Evolutionary conservation across 768 basidiomycete genomes (phyloP).

Genomic region (Kwoniella shandongensis): DNA sequence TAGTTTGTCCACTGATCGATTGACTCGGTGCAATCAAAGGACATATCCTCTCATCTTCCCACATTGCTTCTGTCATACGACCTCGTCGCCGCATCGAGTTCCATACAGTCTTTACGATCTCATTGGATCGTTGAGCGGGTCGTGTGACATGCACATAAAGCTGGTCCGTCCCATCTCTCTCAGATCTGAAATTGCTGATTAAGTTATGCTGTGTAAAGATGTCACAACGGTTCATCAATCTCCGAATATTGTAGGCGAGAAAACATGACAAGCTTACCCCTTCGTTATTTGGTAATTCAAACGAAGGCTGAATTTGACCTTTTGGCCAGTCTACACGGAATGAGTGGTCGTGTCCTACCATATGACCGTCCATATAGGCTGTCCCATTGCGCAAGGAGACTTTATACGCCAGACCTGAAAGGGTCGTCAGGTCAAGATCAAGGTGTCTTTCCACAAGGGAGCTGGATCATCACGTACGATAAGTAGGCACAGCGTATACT

Average conservation of each 20-base stretch:
- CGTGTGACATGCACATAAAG: too few species aligned
- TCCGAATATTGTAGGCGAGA: too few species aligned
- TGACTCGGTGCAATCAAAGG: constrained; percentile 2
- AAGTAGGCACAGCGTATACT: constrained; percentile 14
- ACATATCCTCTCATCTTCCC: constrained; percentile 19
- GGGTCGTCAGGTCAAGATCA: background rate
- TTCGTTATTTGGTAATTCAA: too few species aligned
- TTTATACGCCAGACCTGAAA: constrained; percentile 14
- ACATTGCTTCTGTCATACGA: constrained; percentile 11
- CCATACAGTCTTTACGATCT: background rate
- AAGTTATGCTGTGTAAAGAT: too few species aligned
- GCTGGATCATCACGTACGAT: constrained; percentile 11
- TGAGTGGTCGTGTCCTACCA: too few species aligned
- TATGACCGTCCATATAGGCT: background rate
- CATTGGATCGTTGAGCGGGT: too few species aligned
- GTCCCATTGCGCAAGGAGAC: background rate
- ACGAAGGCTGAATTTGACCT: background rate
- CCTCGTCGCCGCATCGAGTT: constrained; percentile 13
- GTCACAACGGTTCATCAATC: too few species aligned
- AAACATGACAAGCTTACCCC: too few species aligned
- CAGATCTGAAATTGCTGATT: too few species aligned
- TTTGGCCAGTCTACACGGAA: background rate
- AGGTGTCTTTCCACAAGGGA: too few species aligned
- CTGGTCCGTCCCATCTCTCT: too few species aligned
- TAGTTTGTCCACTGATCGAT: constrained; percentile 1